These are phyloP conservation scores for Clitopilus hobsonii DNA, from an alignment of 768 basidiomycete genomes.

Conservation along the genomic window DNA sequence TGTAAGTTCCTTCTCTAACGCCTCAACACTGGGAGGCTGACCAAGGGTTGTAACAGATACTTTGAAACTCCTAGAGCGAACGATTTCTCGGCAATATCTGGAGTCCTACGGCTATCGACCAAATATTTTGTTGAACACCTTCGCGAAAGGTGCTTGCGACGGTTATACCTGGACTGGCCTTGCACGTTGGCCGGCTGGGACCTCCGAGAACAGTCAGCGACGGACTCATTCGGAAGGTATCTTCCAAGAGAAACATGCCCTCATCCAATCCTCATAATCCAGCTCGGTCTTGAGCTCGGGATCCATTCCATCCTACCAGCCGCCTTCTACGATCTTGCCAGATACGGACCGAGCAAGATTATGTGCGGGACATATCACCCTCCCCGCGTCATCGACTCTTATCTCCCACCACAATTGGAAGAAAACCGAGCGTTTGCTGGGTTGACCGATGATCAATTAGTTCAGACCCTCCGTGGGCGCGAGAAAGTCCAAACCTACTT, in stretches of 20 bases:
- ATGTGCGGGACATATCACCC: constrained; percentile 42
- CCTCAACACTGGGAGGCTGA: background rate
- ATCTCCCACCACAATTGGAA: constrained; percentile 11
- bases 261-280: constrained; percentile 68
- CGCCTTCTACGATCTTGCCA: constrained; percentile 70
- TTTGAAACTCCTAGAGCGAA: constrained; percentile 44
- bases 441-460: constrained; percentile 17
- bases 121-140: constrained; percentile 75
- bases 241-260: constrained; percentile 52
- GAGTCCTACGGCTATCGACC: constrained; percentile 65
- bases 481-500: constrained; percentile 61
- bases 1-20: constrained; percentile 41
- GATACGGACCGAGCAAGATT: constrained; percentile 71
- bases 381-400: constrained; percentile 23
- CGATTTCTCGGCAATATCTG: constrained; percentile 57
- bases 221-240: constrained; percentile 48
- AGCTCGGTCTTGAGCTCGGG: constrained; percentile 62
- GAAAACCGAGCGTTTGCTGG: constrained; percentile 26
- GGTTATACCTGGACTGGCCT: constrained; percentile 65
- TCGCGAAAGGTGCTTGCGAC: constrained; percentile 53
- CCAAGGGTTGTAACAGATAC: constrained; percentile 38
- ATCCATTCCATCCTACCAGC: constrained; percentile 56
- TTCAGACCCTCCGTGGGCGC: constrained; percentile 53
- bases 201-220: constrained; percentile 51
- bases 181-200: constrained; percentile 67